These are phyloP conservation scores for Geotrichum histeridarum DNA, from an alignment of 1,139 yeast genomes.

Conservation along the genomic window DNA sequence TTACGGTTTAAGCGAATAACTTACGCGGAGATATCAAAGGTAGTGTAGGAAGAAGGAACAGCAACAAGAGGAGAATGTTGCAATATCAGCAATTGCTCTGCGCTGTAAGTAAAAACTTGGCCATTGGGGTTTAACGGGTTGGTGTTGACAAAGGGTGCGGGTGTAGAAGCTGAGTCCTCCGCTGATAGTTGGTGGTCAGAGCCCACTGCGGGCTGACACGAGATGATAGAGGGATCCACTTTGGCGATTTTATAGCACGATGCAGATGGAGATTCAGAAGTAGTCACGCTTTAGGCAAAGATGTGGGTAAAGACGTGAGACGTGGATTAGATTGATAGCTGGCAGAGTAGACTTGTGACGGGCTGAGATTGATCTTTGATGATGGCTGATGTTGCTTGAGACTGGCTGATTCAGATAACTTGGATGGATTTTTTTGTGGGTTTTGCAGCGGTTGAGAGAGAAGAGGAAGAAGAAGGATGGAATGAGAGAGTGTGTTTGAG, in stretches of 20 bases:
- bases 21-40: conserved; percentile 19
- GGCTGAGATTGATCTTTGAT: too few relatives aligned
- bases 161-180: background rate
- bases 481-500: too few relatives aligned
- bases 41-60: conserved; percentile 7
- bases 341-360: too few relatives aligned
- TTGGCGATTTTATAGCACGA: background rate
- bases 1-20: background rate
- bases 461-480: too few relatives aligned
- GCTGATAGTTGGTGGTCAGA: background rate
- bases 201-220: conserved; percentile 14
- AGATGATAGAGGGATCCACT: conserved; percentile 20
- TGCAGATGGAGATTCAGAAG: too few relatives aligned
- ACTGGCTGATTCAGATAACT: too few relatives aligned
- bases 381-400: too few relatives aligned
- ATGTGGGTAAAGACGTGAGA: too few relatives aligned
- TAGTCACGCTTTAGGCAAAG: too few relatives aligned
- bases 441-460: too few relatives aligned
- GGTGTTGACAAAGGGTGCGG: background rate
- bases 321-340: too few relatives aligned
- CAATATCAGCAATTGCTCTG: conserved; percentile 9
- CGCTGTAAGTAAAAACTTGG: conserved; percentile 8
- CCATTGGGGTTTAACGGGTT: conserved; percentile 17
- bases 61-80: conserved; percentile 15
- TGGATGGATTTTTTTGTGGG: too few relatives aligned